phyloP scores from a whole-genome alignment of 2,329 filamentous ascomycete species.

The Alternaria metachromatica region DNA sequence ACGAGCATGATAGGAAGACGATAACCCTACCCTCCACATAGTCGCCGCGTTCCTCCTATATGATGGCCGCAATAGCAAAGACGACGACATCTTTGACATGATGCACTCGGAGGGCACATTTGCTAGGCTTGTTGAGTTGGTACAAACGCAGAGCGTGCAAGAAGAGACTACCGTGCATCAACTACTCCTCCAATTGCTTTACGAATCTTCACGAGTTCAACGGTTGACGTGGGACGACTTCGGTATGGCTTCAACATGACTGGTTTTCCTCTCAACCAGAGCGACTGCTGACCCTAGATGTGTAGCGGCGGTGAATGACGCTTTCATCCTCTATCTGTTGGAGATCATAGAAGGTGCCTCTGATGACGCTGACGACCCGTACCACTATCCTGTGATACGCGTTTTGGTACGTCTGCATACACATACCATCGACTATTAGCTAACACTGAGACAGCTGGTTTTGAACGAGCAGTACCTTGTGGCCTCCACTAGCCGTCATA shows the following conservation, averaged over 20 bases:
- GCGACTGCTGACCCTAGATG: background rate
- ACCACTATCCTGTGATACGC: constrained; percentile 93
- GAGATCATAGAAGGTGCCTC: constrained; percentile 86
- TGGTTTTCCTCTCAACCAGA: background rate
- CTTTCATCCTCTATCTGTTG: constrained; percentile 83
- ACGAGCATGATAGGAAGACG: constrained; percentile 73
- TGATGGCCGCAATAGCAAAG: constrained; percentile 80
- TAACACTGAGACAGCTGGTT: constrained; percentile 69
- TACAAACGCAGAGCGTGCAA: constrained; percentile 67
- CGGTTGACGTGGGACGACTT: constrained; percentile 78
- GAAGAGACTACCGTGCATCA: constrained; percentile 77
- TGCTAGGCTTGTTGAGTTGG: constrained; percentile 79
- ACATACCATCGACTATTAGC: background rate
- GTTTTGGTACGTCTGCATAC: constrained; percentile 72
- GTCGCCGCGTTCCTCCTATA: constrained; percentile 85
- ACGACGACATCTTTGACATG: constrained; percentile 78
- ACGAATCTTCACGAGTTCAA: constrained; percentile 96
- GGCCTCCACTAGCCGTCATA: constrained; percentile 55
- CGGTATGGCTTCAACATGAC: constrained; percentile 57
- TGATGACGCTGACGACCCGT: constrained; percentile 87
- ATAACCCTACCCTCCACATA: constrained; percentile 77
- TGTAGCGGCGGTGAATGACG: constrained; percentile 69
- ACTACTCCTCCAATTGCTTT: constrained; percentile 84
- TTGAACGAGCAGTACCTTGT: constrained; percentile 99
- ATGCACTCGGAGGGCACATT: constrained; percentile 91